Percentiles rank a stretch among this genome's conserved stretches.
phyloP scores from a whole-genome alignment of 2,329 filamentous ascomycete genomes.

The Botrytis galanthina region DNA sequence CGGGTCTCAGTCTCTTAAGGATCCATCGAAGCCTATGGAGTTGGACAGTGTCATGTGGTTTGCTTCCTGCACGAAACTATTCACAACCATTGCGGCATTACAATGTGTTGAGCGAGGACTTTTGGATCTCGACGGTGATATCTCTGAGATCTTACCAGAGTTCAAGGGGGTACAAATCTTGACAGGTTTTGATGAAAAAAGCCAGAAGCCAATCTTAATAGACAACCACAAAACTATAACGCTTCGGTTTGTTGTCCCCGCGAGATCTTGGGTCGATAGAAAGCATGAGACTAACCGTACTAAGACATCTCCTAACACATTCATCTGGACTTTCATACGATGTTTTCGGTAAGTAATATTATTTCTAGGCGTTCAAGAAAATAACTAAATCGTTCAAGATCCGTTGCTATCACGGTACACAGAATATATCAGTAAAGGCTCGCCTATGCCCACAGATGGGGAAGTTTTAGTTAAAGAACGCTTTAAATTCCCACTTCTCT shows the following conservation, averaged over 20 bases:
- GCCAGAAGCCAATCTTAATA: slow-evolving; percentile 26
- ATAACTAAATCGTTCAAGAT: slow-evolving; percentile 15
- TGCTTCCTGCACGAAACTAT: slow-evolving; percentile 57
- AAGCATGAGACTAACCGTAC: not conserved
- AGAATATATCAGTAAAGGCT: slow-evolving; percentile 11
- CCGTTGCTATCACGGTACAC: slow-evolving; percentile 23
- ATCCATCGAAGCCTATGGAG: slow-evolving; percentile 55
- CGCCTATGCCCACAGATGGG: not conserved
- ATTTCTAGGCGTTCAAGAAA: not conserved
- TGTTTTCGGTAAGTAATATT: slow-evolving; percentile 26
- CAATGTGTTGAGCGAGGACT: slow-evolving; percentile 54
- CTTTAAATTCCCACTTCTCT: slow-evolving; percentile 49
- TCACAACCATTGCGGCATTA: slow-evolving; percentile 52
- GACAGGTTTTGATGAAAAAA: slow-evolving; percentile 30
- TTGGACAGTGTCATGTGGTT: slow-evolving; percentile 61
- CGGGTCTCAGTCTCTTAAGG: slow-evolving; percentile 45
- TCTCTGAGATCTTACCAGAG: slow-evolving; percentile 32
- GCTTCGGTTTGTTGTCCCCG: slow-evolving; percentile 29
- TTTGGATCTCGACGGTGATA: slow-evolving; percentile 48
- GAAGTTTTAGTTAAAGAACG: slow-evolving; percentile 10
- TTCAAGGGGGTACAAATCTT: slow-evolving; percentile 33
- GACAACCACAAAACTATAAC: slow-evolving; percentile 33
- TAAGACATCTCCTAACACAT: slow-evolving; percentile 34
- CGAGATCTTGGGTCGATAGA: not conserved
- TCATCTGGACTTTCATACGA: slow-evolving; percentile 33